phyloP scores from a whole-genome alignment of 78 protist species.

The Chrysochromulina tobinii region DNA sequence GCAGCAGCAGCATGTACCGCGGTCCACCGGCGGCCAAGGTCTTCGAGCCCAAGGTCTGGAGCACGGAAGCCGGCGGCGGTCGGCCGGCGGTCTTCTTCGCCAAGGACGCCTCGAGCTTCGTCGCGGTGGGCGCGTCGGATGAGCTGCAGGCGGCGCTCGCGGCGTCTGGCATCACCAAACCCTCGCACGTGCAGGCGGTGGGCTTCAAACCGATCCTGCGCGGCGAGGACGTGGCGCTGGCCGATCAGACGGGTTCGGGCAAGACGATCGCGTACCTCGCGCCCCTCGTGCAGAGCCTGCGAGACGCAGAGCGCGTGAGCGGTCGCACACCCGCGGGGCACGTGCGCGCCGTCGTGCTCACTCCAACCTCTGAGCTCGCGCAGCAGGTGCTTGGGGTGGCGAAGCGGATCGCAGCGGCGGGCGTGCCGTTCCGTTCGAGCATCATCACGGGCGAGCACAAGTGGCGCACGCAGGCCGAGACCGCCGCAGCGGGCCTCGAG shows the following conservation, averaged over 20 bases:
- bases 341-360: neutral
- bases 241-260: slow-evolving; percentile 20
- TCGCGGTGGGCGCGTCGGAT: neutral
- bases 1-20: too few species aligned
- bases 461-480: neutral
- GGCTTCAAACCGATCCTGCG: neutral
- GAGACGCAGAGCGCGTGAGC: neutral
- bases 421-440: neutral
- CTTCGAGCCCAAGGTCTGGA: too few species aligned
- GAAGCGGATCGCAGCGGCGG: neutral
- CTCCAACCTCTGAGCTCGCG: neutral
- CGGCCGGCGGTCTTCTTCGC: neutral
- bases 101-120: neutral
- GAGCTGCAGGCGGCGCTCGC: neutral
- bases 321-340: neutral
- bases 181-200: slow-evolving; percentile 18
- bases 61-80: too few species aligned
- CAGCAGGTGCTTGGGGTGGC: neutral
- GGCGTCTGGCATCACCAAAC: neutral
- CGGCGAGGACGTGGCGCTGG: neutral
- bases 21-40: too few species aligned
- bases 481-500: neutral
- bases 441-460: slow-evolving; percentile 12
- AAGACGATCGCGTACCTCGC: slow-evolving; percentile 30
- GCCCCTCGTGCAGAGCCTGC: neutral